Evolutionary conservation across 2,329 filamentous ascomycete genomes (phyloP).

Genomic region (Xylariomycetidae sp.): DNA sequence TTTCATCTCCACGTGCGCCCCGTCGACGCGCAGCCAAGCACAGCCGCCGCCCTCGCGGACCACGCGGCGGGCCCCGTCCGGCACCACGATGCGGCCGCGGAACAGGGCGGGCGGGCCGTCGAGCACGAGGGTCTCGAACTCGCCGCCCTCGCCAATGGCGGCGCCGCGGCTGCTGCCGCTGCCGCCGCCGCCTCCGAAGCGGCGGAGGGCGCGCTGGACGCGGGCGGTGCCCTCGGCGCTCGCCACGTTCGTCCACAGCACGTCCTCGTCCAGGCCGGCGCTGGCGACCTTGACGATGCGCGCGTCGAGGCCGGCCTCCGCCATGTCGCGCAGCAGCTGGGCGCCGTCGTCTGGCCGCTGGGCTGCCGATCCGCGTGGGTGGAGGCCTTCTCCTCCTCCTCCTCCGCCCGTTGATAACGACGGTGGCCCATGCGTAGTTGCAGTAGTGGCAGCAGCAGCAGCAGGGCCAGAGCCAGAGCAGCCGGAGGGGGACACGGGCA

Average conservation of each 20-base stretch:
- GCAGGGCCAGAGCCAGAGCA: neutral
- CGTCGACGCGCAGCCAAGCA: constrained; percentile 60
- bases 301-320: constrained; percentile 69
- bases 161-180: constrained; percentile 58
- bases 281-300: constrained; percentile 92
- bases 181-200: constrained; percentile 62
- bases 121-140: constrained; percentile 89
- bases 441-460: neutral
- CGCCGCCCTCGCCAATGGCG: constrained; percentile 84
- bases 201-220: constrained; percentile 48
- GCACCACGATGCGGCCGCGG: constrained; percentile 61
- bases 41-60: constrained; percentile 69
- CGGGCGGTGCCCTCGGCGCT: constrained; percentile 41
- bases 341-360: constrained; percentile 31
- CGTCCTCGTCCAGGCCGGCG: constrained; percentile 73
- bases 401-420: too few species aligned
- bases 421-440: too few species aligned
- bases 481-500: constrained; percentile 29
- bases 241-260: constrained; percentile 77
- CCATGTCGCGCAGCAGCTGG: constrained; percentile 76
- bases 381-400: neutral
- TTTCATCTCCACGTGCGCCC: constrained; percentile 48
- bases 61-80: constrained; percentile 43
- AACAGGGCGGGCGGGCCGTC: constrained; percentile 72
- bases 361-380: neutral